Percentiles rank a stretch among this genome's conserved stretches.
These are phyloP conservation scores for Endocalyx cinctus DNA, from an alignment of 2,329 filamentous ascomycete species.

Conservation along the genomic window DNA sequence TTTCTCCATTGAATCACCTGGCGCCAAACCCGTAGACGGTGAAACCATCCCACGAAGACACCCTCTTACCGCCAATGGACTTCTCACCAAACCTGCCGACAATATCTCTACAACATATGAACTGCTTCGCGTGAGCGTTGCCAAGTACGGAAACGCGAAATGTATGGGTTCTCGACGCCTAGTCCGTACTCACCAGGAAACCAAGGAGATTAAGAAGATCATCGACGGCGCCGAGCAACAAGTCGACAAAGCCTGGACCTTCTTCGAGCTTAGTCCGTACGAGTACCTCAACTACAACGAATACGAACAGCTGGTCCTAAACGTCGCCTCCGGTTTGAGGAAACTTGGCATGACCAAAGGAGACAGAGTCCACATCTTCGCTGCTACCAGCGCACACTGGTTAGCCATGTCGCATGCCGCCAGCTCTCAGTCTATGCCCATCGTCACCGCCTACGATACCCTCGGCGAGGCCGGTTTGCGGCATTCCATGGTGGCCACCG, in stretches of 20 bases:
- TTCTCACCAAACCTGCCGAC: slow-evolving; percentile 56
- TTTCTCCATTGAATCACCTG: slow-evolving; percentile 65
- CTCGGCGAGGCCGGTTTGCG: slow-evolving; percentile 67
- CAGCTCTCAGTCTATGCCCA: slow-evolving; percentile 72
- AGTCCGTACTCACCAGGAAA: slow-evolving; percentile 73
- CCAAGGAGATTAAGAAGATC: slow-evolving; percentile 86
- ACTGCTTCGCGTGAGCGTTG: slow-evolving; percentile 63
- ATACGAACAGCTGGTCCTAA: slow-evolving; percentile 65
- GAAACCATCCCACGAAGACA: slow-evolving; percentile 73
- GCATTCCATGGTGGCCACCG: slow-evolving; percentile 68
- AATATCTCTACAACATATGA: slow-evolving; percentile 72
- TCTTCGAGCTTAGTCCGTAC: slow-evolving; percentile 78
- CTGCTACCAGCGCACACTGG: slow-evolving; percentile 61
- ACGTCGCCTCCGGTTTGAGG: slow-evolving; percentile 66
- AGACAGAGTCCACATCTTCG: slow-evolving; percentile 76
- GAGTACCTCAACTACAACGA: slow-evolving; percentile 73
- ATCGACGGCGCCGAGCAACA: slow-evolving; percentile 74
- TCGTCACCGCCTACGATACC: slow-evolving; percentile 75
- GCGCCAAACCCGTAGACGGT: slow-evolving; percentile 58
- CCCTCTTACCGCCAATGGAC: slow-evolving; percentile 54
- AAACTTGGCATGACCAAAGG: slow-evolving; percentile 65
- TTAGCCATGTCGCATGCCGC: slow-evolving; percentile 46
- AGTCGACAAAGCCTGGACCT: slow-evolving; percentile 84
- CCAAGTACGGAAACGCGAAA: slow-evolving; percentile 60
- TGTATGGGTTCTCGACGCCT: slow-evolving; percentile 67